These are phyloP conservation scores for Rutidosis leptorrhynchoides DNA, from an alignment of 129 eudicot genomes.

Conservation along the genomic window DNA sequence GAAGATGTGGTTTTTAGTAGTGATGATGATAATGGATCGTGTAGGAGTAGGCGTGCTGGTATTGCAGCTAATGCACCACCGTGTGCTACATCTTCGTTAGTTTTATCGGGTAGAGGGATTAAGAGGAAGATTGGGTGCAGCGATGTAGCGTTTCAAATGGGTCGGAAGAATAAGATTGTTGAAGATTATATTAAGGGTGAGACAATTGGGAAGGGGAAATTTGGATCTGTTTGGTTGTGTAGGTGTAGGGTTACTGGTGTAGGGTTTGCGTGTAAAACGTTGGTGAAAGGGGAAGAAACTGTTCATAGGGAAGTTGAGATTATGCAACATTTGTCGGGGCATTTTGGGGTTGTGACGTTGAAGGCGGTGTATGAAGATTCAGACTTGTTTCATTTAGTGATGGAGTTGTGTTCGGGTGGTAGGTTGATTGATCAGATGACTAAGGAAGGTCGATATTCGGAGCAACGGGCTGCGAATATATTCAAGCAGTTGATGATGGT, in stretches of 20 bases:
- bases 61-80: slow-evolving; percentile 60
- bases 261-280: slow-evolving; percentile 60
- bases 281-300: slow-evolving; percentile 62
- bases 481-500: slow-evolving; percentile 55
- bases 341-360: slow-evolving; percentile 61
- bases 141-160: slow-evolving; percentile 52
- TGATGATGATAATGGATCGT: slow-evolving; percentile 37
- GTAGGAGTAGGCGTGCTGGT: slow-evolving; percentile 49
- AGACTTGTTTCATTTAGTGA: slow-evolving; percentile 54
- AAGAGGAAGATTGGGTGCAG: slow-evolving; percentile 70
- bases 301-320: slow-evolving; percentile 68
- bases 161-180: slow-evolving; percentile 56
- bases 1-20: slow-evolving; percentile 42
- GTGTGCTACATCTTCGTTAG: slow-evolving; percentile 43
- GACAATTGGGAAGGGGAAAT: slow-evolving; percentile 56
- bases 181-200: slow-evolving; percentile 47
- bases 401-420: slow-evolving; percentile 72
- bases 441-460: slow-evolving; percentile 44
- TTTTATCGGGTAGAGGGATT: slow-evolving; percentile 48
- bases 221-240: slow-evolving; percentile 68
- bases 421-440: slow-evolving; percentile 65
- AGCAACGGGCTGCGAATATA: slow-evolving; percentile 57
- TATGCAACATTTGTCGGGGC: slow-evolving; percentile 73
- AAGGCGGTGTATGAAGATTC: slow-evolving; percentile 60
- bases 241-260: slow-evolving; percentile 48